Percentiles rank a stretch among this genome's conserved stretches.
Conservation (phyloP, 768 basidiomycete species). For the Phlebiopsis gigantea region DNA sequence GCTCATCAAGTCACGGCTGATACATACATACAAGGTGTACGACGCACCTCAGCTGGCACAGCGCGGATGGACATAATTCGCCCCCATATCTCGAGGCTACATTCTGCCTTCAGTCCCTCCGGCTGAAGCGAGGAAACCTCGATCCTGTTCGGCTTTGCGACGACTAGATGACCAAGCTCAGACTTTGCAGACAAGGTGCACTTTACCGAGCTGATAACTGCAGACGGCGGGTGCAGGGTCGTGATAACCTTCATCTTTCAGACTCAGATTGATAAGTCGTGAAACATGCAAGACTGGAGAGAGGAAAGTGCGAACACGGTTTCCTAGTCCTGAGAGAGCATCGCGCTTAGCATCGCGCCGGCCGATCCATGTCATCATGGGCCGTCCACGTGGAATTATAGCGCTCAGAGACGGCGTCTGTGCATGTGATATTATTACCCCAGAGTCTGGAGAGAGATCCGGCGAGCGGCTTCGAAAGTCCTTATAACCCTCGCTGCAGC, state of each 20-base stretch:
- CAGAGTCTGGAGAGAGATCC: no score
- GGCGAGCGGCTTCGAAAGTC: not conserved
- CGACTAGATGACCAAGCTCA: slow-evolving; percentile 56
- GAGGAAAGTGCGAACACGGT: not conserved
- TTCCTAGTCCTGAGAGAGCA: no score
- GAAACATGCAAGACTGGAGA: not conserved
- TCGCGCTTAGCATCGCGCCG: not conserved
- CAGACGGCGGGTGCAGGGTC: slow-evolving; percentile 74
- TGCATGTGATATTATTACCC: slow-evolving; percentile 3
- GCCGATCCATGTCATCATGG: slow-evolving; percentile 1
- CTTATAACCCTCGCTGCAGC: not conserved
- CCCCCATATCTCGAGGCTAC: slow-evolving; percentile 64
- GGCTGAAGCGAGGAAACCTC: slow-evolving; percentile 63
- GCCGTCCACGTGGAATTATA: not conserved
- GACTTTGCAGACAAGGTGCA: slow-evolving; percentile 49
- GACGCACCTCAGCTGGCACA: slow-evolving; percentile 50
- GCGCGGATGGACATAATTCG: slow-evolving; percentile 51
- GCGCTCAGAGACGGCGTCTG: not conserved
- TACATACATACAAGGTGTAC: not conserved
- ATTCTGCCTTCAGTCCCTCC: slow-evolving; percentile 53
- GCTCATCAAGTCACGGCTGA: not conserved
- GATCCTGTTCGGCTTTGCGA: slow-evolving; percentile 61
- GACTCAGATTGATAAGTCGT: not conserved
- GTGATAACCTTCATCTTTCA: slow-evolving; percentile 50
- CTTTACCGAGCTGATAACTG: slow-evolving; percentile 65